Percentiles rank a stretch among this genome's conserved stretches.
These are phyloP conservation scores for Daldinia grandis DNA, from an alignment of 495 filamentous ascomycete species.

Conservation along the genomic window DNA sequence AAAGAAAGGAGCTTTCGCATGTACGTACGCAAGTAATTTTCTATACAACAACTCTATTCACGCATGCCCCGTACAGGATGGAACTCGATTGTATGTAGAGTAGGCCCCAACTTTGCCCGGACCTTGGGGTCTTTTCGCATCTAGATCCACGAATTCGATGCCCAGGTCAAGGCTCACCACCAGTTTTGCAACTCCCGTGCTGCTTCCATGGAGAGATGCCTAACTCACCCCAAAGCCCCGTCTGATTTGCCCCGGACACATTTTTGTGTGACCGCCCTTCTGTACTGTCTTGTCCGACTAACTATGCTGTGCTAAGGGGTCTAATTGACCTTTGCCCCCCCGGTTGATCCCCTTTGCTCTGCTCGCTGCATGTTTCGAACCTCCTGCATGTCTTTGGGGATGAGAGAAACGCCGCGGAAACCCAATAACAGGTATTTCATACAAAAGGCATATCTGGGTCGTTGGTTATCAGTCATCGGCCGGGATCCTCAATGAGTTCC, in stretches of 20 bases:
- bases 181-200: constrained; percentile 15
- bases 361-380: constrained; percentile 2
- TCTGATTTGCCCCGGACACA: constrained; percentile 13
- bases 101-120: constrained; percentile 14
- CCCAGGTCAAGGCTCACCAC: not conserved
- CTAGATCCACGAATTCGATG: constrained; percentile 29
- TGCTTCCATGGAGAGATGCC: constrained; percentile 7
- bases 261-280: constrained; percentile 15
- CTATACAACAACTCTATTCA: constrained; percentile 1
- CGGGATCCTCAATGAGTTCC: constrained; percentile 7
- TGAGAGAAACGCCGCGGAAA: constrained; percentile 16
- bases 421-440: constrained; percentile 28
- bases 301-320: constrained; percentile 19
- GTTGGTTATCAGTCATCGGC: constrained; percentile 3
- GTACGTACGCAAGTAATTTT: not conserved
- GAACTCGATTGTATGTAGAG: constrained; percentile 20
- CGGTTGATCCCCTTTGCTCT: constrained; percentile 13
- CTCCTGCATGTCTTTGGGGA: constrained; percentile 14
- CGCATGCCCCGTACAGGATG: constrained; percentile 4
- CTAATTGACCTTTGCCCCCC: constrained; percentile 7
- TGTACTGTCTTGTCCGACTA: constrained; percentile 12
- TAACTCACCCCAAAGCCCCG: constrained; percentile 12
- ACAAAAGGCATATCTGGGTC: constrained; percentile 30
- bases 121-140: constrained; percentile 27
- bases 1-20: not conserved